phyloP scores from a whole-genome alignment of 805 yeast species.

The Metschnikowia orientalis region DNA sequence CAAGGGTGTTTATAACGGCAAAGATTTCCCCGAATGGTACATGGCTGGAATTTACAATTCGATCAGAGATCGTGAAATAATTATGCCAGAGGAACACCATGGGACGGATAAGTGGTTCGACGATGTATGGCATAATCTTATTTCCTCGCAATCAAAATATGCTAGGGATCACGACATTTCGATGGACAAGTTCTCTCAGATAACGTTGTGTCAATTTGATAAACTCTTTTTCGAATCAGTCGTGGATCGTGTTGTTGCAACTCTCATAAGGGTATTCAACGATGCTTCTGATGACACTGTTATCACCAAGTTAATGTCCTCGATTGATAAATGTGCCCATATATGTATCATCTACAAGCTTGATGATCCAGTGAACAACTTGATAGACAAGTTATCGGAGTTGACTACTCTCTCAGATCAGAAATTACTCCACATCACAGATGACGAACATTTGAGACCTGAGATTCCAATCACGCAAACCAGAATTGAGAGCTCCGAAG shows the following conservation, averaged over 20 bases:
- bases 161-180: constrained; percentile 14
- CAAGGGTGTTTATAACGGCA: constrained; percentile 70
- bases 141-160: constrained; percentile 40
- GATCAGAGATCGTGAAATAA: constrained; percentile 80
- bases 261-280: constrained; percentile 73
- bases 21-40: constrained; percentile 84
- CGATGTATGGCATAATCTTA: constrained; percentile 71
- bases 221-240: constrained; percentile 61
- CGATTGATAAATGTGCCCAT: constrained; percentile 78
- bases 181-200: constrained; percentile 16
- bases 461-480: constrained; percentile 35
- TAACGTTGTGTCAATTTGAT: constrained; percentile 56
- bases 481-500: constrained; percentile 49
- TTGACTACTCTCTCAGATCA: constrained; percentile 60
- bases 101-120: constrained; percentile 91
- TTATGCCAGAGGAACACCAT: constrained; percentile 97
- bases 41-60: constrained; percentile 74
- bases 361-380: constrained; percentile 54
- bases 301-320: constrained; percentile 79
- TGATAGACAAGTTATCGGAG: constrained; percentile 62
- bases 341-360: constrained; percentile 66
- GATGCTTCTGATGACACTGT: constrained; percentile 90
- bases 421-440: constrained; percentile 14
- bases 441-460: constrained; percentile 22
- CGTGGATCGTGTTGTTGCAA: constrained; percentile 62